These are phyloP conservation scores for Taphrina betulina DNA, from an alignment of 1,139 yeast genomes.

Conservation along the genomic window DNA sequence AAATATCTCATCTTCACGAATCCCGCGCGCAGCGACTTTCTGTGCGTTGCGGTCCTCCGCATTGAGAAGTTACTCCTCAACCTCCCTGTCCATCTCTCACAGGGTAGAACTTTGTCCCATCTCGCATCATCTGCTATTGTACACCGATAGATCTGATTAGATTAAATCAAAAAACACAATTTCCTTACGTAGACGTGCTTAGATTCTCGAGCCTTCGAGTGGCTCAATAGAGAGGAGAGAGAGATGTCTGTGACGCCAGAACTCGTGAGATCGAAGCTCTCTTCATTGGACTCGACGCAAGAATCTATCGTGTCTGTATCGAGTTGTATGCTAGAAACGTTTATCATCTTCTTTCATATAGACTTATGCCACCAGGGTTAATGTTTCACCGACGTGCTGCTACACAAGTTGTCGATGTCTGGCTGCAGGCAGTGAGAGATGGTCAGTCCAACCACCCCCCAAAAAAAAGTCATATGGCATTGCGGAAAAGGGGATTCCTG, in stretches of 20 bases:
- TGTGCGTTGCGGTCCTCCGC: too few relatives aligned
- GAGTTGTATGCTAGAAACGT: conserved; percentile 48
- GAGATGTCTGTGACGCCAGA: conserved; percentile 44
- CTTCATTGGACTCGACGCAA: conserved; percentile 68
- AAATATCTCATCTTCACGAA: too few relatives aligned
- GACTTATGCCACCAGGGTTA: conserved; percentile 39
- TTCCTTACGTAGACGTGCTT: too few relatives aligned
- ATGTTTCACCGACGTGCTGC: conserved; percentile 72
- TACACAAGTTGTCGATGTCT: conserved; percentile 57
- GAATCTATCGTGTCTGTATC: conserved; percentile 79
- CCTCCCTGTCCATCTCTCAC: too few relatives aligned
- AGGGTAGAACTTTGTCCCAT: too few relatives aligned
- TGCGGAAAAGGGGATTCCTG: conserved; percentile 32
- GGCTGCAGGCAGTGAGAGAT: conserved; percentile 54
- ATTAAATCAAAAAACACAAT: too few relatives aligned
- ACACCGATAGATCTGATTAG: too few relatives aligned
- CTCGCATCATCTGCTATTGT: too few relatives aligned
- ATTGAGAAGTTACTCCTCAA: too few relatives aligned
- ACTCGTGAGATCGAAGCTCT: conserved; percentile 57
- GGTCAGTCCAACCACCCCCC: conserved; percentile 39
- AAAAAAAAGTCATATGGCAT: neutral
- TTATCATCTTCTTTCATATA: neutral
- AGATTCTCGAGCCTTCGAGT: too few relatives aligned
- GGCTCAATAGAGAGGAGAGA: too few relatives aligned
- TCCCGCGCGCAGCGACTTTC: too few relatives aligned